Evolutionary conservation across 2,329 filamentous ascomycete species (phyloP), one percentile per base, ranked within the genome.

Genomic region (Colletotrichum brevisporum): DNA sequence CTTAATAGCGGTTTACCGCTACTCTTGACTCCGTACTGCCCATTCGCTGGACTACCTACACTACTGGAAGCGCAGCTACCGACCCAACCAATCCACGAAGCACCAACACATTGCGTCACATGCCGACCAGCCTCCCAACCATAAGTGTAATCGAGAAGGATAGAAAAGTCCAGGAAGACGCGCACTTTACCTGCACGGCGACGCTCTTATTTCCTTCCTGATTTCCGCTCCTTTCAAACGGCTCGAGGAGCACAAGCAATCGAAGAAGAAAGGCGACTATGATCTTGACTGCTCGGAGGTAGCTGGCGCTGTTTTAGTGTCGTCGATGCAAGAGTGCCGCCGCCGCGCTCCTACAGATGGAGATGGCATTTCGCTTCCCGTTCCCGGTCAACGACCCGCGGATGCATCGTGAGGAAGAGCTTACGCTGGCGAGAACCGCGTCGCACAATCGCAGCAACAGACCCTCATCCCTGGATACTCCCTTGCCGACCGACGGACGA

Each of bases 291-390:
- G 43, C 50, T 36, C 52, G 50, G 24, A 66, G 66, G 56, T 69
- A 69, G 62, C 31, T 65, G 48, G 54, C 54, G 54, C 62, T 51
- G 13, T 43, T 15, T 43, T 41, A 45, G 62, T 55, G 55, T 56
- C 63, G 55, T 66, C 63, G 41, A 66, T 66, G 63, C 63, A n/a
- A 12, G 43, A 63, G 51, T 55, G 41, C 41, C 27, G 63, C 45
- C 36, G 50, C 55, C 45, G 43, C 55, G 41, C 50, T 60, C 48
- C 24, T 45, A 45, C 58, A 57, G 27, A 66, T 66, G 66, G 66
- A 56, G 58, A 84, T 84, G 82, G 79, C 82, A 55, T 80, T 81
- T 69, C 76, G 80, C 69, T 77, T 81, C 64, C 71, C 79, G 27
- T 76, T 78, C 63, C 76, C 78, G 31, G 57, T 55, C 45, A 70